Evolutionary conservation across 805 yeast species (phyloP).

Genomic region (Candida silvicultrix): DNA sequence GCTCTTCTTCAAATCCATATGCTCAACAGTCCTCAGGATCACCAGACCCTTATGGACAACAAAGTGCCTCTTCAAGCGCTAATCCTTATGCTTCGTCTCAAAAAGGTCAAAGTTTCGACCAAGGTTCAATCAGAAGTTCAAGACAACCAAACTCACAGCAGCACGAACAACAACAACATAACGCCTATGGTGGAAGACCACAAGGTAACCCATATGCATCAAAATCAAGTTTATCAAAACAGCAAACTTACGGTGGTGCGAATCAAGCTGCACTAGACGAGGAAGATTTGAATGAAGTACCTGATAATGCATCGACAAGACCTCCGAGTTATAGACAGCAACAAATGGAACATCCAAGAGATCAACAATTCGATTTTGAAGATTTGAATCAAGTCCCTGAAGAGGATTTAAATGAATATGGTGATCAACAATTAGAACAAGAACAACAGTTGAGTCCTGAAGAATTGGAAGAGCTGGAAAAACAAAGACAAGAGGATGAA

Average conservation of each 20-base stretch:
- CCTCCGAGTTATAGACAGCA: background rate
- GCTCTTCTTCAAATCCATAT: background rate
- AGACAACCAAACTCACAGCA: background rate
- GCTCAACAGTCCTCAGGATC: background rate
- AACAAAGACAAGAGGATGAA: constrained; percentile 62
- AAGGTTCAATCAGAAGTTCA: background rate
- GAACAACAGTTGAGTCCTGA: constrained; percentile 11
- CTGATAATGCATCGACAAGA: background rate
- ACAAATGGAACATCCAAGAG: background rate
- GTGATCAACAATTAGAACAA: constrained; percentile 14
- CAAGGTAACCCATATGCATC: background rate
- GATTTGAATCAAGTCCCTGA: constrained; percentile 18
- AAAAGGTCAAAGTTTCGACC: background rate
- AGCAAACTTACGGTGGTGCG: background rate
- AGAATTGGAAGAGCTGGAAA: constrained; percentile 30
- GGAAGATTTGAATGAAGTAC: background rate
- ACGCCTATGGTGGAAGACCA: background rate
- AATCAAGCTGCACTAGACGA: background rate
- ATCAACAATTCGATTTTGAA: constrained; percentile 14
- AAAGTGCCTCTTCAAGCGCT: too few species aligned
- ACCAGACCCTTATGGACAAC: background rate
- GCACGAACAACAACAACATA: background rate
- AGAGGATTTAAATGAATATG: constrained; percentile 24
- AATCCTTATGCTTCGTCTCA: background rate
- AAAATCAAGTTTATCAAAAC: background rate